These are phyloP conservation scores for Heliamphora exappendiculata DNA, from an alignment of 148 eudicot species.

Conservation along the genomic window DNA sequence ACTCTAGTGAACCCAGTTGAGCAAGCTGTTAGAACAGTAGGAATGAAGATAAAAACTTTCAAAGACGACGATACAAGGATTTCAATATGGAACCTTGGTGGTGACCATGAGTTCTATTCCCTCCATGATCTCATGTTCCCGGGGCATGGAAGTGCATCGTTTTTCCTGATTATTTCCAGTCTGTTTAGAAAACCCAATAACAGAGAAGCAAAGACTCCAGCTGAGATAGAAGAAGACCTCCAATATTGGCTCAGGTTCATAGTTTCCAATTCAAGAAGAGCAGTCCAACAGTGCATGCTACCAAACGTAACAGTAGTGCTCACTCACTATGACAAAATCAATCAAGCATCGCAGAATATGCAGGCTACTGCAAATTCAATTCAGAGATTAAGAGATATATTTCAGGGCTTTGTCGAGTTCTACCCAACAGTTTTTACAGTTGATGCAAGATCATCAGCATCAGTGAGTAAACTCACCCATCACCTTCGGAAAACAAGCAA, in stretches of 20 bases:
- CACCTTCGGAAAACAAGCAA: slow-evolving; percentile 64
- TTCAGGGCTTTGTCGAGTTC: slow-evolving; percentile 58
- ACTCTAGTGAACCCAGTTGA: slow-evolving; percentile 75
- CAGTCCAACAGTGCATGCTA: slow-evolving; percentile 76
- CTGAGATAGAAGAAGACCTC: slow-evolving; percentile 78
- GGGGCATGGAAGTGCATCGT: slow-evolving; percentile 81
- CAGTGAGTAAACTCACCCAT: slow-evolving; percentile 65
- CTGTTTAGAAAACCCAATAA: slow-evolving; percentile 58
- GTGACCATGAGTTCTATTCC: slow-evolving; percentile 66
- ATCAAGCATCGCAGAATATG: slow-evolving; percentile 45
- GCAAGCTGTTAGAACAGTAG: slow-evolving; percentile 64
- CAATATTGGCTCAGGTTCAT: slow-evolving; percentile 89
- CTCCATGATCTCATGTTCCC: slow-evolving; percentile 93
- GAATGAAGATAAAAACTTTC: slow-evolving; percentile 57
- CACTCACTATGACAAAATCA: slow-evolving; percentile 71
- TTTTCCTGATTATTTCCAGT: slow-evolving; percentile 60
- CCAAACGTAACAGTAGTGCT: slow-evolving; percentile 77
- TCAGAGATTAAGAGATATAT: slow-evolving; percentile 60
- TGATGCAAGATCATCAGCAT: slow-evolving; percentile 83
- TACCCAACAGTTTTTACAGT: slow-evolving; percentile 81
- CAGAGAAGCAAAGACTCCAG: slow-evolving; percentile 58
- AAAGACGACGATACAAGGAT: slow-evolving; percentile 70
- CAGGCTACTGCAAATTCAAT: slow-evolving; percentile 44
- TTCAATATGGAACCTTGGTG: slow-evolving; percentile 82
- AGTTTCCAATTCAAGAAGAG: slow-evolving; percentile 78